Percentiles rank a stretch among this genome's conserved stretches.
These are phyloP conservation scores for Ormosia semicastrata DNA, from an alignment of 306 rosid genomes.

Conservation along the genomic window DNA sequence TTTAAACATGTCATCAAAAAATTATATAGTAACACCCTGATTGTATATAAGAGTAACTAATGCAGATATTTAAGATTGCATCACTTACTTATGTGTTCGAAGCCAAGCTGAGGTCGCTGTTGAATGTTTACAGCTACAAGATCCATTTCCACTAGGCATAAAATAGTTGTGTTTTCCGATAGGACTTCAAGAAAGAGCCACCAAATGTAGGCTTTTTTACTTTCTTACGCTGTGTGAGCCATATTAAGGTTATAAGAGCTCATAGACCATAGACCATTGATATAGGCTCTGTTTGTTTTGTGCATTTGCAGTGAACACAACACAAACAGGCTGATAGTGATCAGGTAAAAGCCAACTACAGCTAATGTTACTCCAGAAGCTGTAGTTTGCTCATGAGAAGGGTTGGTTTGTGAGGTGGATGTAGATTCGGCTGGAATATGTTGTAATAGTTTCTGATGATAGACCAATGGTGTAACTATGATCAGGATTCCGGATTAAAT, in stretches of 20 bases:
- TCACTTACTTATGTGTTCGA: neutral
- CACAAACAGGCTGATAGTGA: neutral
- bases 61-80: neutral
- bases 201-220: neutral
- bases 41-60: neutral
- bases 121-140: neutral
- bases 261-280: slow-evolving; percentile 8
- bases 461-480: neutral
- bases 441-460: neutral
- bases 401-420: too few relatives aligned
- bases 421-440: too few relatives aligned
- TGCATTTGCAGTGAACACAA: neutral
- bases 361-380: too few relatives aligned
- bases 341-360: neutral
- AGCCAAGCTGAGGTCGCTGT: slow-evolving; percentile 1
- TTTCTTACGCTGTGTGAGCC: neutral
- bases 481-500: neutral
- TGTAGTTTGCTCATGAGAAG: too few relatives aligned
- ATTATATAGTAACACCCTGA: too few relatives aligned
- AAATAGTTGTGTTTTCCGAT: neutral
- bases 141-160: slow-evolving; percentile 4
- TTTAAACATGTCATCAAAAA: neutral
- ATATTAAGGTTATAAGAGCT: neutral
- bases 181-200: neutral
- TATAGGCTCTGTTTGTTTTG: neutral